Conservation (phyloP, 2,329 filamentous ascomycete genomes). For the Talaromyces piceae region DNA sequence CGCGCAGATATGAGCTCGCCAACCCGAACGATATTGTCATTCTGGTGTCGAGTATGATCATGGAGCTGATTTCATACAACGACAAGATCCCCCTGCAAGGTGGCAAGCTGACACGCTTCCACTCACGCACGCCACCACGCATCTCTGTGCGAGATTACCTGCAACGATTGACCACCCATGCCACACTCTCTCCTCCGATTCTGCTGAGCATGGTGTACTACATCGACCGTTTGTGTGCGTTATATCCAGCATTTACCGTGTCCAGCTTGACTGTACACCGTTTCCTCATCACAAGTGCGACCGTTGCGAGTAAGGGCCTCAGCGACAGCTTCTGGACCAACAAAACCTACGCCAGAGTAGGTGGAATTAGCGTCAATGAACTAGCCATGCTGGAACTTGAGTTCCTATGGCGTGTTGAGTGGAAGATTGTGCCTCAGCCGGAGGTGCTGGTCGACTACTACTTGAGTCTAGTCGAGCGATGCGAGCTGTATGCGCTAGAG, state of each 20-base stretch:
- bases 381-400: constrained; percentile 87
- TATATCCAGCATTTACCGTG: constrained; percentile 93
- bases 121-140: constrained; percentile 80
- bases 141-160: constrained; percentile 95
- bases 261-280: constrained; percentile 94
- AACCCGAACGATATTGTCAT: constrained; percentile 79
- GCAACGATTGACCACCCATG: constrained; percentile 84
- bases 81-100: constrained; percentile 78
- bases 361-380: constrained; percentile 83
- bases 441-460: constrained; percentile 94
- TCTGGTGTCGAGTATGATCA: constrained; percentile 88
- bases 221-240: constrained; percentile 85
- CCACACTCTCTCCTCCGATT: constrained; percentile 84
- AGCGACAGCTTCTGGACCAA: constrained; percentile 99
- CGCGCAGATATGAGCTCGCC: constrained; percentile 72
- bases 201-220: constrained; percentile 99
- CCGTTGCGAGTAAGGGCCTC: constrained; percentile 89
- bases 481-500: constrained; percentile 52
- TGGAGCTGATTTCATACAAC: constrained; percentile 89
- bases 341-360: constrained; percentile 87
- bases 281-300: constrained; percentile 91
- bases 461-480: constrained; percentile 67
- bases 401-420: constrained; percentile 85
- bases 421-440: constrained; percentile 93
- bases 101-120: constrained; percentile 84